Evolutionary conservation across 2,329 filamentous ascomycete genomes (phyloP).

Genomic region (Capronia epimyces): DNA sequence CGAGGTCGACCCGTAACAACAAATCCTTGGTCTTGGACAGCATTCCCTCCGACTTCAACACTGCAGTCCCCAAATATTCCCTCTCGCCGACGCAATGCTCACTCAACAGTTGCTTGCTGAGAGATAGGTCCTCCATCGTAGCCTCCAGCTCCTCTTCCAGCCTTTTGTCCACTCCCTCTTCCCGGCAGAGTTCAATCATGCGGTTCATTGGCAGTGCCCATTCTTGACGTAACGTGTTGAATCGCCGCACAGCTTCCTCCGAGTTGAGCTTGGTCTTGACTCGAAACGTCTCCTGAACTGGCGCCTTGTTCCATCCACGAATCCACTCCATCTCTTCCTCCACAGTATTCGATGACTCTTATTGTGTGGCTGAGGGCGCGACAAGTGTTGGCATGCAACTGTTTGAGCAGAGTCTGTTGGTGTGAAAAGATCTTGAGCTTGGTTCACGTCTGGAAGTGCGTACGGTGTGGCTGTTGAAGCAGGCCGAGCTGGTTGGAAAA

Average conservation of each 20-base stretch:
- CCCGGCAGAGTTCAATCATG: conserved; percentile 4
- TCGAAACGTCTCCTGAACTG: conserved; percentile 1
- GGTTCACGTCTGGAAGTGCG: no score
- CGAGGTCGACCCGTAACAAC: conserved; percentile 2
- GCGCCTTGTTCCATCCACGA: background rate
- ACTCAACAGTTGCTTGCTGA: background rate
- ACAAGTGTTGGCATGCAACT: background rate
- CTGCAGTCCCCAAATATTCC: conserved; percentile 6
- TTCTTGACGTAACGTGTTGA: background rate
- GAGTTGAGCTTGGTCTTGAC: conserved; percentile 12
- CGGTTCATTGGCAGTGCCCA: background rate
- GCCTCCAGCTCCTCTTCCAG: background rate
- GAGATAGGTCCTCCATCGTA: conserved; percentile 4
- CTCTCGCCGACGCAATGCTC: conserved; percentile 8
- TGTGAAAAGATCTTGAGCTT: no score
- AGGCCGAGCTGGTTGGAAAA: no score
- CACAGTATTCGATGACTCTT: background rate
- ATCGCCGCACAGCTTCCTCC: conserved; percentile 8
- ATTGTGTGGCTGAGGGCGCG: background rate
- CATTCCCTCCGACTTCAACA: conserved; percentile 6
- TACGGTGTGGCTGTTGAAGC: no score
- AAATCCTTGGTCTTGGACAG: conserved; percentile 1
- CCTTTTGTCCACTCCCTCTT: conserved; percentile 1
- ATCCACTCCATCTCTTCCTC: background rate
- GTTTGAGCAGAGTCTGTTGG: no score